phyloP scores from a whole-genome alignment of 148 eudicot genomes.

The Silene uniflora region DNA sequence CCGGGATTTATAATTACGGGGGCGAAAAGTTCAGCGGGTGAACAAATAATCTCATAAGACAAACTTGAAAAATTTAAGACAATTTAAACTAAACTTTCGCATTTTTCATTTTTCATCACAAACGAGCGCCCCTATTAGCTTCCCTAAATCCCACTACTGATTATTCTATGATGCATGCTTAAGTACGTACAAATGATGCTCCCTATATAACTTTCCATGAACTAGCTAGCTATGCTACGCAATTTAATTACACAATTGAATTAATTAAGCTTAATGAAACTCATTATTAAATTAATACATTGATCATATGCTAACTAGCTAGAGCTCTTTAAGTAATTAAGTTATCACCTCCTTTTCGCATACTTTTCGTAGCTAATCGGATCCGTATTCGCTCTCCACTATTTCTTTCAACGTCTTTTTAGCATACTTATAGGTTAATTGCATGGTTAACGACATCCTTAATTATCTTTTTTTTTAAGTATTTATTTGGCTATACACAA shows the following conservation, averaged over 20 bases:
- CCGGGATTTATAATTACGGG: too few relatives aligned
- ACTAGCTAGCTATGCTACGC: background rate
- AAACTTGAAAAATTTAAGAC: too few relatives aligned
- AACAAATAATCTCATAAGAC: too few relatives aligned
- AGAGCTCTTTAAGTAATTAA: constrained; percentile 8
- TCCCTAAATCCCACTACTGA: too few relatives aligned
- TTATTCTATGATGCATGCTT: constrained; percentile 4
- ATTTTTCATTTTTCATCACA: too few relatives aligned
- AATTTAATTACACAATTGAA: too few relatives aligned
- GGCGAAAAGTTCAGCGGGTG: too few relatives aligned
- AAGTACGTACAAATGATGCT: background rate
- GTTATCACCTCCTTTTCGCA: background rate
- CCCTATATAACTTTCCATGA: background rate
- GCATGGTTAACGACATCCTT: background rate
- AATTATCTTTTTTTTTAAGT: background rate
- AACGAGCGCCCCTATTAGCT: too few relatives aligned
- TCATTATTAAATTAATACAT: constrained; percentile 1
- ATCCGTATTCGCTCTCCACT: background rate
- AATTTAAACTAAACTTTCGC: too few relatives aligned
- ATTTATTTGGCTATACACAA: too few relatives aligned
- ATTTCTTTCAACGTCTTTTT: background rate
- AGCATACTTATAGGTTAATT: background rate
- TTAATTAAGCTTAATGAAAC: background rate
- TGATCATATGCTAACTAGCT: constrained; percentile 11
- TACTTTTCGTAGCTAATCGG: constrained; percentile 14